A percentile compares a stretch with the other conserved stretches of the same genome.
Evolutionary conservation across 257 asterid species (phyloP).

Genomic region (Nyctanthes arbortristis): DNA sequence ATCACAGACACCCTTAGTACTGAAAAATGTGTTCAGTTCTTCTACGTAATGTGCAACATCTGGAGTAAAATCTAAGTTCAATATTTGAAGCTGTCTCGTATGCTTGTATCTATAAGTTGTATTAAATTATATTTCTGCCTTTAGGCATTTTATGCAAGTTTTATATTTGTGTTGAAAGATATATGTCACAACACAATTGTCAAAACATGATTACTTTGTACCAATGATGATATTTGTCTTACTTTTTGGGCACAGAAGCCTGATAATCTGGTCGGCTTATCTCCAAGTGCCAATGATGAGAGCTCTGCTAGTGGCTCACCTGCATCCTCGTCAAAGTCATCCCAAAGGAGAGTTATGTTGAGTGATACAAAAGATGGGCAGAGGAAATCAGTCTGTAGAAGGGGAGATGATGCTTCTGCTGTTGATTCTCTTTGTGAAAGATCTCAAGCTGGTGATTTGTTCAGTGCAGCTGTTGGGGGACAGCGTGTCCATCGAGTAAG

Average conservation of each 20-base stretch:
- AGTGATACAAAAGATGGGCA: slow-evolving; percentile 56
- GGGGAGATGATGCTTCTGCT: slow-evolving; percentile 39
- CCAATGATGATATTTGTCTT: not conserved
- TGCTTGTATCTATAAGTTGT: not conserved
- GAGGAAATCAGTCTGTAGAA: slow-evolving; percentile 65
- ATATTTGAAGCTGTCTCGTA: too few species aligned
- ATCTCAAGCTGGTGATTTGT: slow-evolving; percentile 85
- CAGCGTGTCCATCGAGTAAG: slow-evolving; percentile 68
- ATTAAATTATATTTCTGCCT: not conserved
- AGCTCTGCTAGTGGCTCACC: slow-evolving; percentile 69
- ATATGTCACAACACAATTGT: slow-evolving; percentile 1
- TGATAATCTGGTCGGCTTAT: slow-evolving; percentile 39
- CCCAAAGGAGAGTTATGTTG: slow-evolving; percentile 42
- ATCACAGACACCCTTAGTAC: too few species aligned
- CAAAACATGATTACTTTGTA: slow-evolving; percentile 5
- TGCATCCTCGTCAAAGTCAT: slow-evolving; percentile 62
- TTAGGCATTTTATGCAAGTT: not conserved
- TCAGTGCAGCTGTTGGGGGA: slow-evolving; percentile 60
- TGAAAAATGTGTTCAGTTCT: not conserved
- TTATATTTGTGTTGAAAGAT: slow-evolving; percentile 4
- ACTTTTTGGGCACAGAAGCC: slow-evolving; percentile 60
- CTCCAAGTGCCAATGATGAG: slow-evolving; percentile 56
- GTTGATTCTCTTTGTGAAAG: slow-evolving; percentile 52
- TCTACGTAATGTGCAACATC: not conserved
- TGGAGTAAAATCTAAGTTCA: not conserved